Evolutionary conservation across 2,329 filamentous ascomycete genomes (phyloP).

Genomic region (Diaporthe humulicola): DNA sequence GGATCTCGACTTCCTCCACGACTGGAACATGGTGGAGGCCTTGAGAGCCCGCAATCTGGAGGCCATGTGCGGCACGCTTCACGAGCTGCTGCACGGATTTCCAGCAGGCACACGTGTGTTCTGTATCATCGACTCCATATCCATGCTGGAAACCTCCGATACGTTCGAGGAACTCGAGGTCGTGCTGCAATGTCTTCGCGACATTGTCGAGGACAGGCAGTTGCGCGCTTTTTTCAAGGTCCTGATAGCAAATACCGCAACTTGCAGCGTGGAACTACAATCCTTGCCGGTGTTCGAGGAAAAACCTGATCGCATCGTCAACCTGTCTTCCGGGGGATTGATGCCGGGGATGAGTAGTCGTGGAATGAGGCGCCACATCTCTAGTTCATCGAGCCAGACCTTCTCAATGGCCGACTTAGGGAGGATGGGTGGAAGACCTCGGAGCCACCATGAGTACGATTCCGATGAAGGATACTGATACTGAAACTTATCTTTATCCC

Average conservation of each 20-base stretch:
- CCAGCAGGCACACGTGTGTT: conserved; percentile 7
- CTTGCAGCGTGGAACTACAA: conserved; percentile 16
- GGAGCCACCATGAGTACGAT: background rate
- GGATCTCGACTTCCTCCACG: conserved; percentile 18
- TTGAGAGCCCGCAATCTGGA: background rate
- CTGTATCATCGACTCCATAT: conserved; percentile 23
- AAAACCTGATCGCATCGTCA: background rate
- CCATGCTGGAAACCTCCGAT: background rate
- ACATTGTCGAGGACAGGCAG: conserved; percentile 14
- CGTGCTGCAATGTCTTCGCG: background rate
- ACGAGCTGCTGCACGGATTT: conserved; percentile 4
- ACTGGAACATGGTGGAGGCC: background rate
- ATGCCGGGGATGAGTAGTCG: background rate
- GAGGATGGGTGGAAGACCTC: background rate
- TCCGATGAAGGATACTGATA: background rate
- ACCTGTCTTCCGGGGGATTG: background rate
- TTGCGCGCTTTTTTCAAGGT: conserved; percentile 27
- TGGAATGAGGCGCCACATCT: background rate
- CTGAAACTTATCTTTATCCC: background rate
- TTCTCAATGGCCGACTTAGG: background rate
- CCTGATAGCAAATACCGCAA: background rate
- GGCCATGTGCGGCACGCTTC: conserved; percentile 19
- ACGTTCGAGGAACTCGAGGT: background rate
- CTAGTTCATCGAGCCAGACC: background rate
- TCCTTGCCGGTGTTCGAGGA: background rate